Evolutionary conservation across 768 basidiomycete genomes (phyloP).

Genomic region (Trametes maxima): DNA sequence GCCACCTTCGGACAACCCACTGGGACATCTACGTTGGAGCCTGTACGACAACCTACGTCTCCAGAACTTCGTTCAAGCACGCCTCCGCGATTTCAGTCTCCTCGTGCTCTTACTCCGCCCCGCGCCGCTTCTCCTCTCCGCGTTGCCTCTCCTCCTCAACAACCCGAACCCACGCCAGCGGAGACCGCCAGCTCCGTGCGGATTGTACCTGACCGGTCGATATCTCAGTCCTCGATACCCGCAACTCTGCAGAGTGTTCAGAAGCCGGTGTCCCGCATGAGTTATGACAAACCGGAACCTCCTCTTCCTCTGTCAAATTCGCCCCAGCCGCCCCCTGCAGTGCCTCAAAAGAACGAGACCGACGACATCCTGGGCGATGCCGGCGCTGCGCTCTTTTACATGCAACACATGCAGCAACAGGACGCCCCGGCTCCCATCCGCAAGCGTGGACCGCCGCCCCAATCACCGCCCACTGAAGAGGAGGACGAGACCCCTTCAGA

Average conservation of each 20-base stretch:
- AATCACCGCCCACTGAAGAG: conserved; percentile 34
- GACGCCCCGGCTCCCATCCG: conserved; percentile 9
- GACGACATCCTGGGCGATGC: conserved; percentile 54
- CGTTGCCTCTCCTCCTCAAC: conserved; percentile 3
- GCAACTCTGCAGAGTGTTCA: conserved; percentile 8
- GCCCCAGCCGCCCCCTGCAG: conserved; percentile 25
- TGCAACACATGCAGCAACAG: conserved; percentile 56
- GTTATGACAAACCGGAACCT: conserved; percentile 10
- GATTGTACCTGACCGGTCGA: conserved; percentile 17
- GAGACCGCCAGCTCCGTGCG: conserved; percentile 8
- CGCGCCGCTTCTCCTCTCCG: conserved; percentile 12
- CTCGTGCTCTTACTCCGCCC: conserved; percentile 16
- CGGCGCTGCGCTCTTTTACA: conserved; percentile 63
- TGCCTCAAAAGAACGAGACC: conserved; percentile 26
- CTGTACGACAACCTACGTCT: background rate
- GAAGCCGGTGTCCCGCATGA: conserved; percentile 13
- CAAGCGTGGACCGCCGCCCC: conserved; percentile 23
- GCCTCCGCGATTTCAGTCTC: conserved; percentile 19
- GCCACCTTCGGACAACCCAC: background rate
- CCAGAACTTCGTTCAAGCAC: conserved; percentile 8
- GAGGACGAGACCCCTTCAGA: conserved; percentile 44
- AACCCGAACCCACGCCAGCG: background rate
- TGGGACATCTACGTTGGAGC: conserved; percentile 1
- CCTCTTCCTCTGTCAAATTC: conserved; percentile 20
- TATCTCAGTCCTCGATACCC: conserved; percentile 20